Conservation (phyloP, 2,329 filamentous ascomycete genomes). For the Phialocephala subalpina region DNA sequence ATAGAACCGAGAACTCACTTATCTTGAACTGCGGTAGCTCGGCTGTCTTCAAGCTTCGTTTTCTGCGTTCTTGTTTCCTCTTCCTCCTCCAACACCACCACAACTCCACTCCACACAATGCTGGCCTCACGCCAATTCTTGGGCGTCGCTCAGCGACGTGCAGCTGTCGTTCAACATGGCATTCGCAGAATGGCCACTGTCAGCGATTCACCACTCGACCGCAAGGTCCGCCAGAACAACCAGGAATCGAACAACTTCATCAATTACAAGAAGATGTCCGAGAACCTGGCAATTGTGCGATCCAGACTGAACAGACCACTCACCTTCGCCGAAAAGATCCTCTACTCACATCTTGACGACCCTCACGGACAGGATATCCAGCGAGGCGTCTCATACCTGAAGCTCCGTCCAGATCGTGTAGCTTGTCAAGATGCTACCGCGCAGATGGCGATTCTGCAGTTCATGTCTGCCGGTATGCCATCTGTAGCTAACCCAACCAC, state of each 20-base stretch:
- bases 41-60: conserved; percentile 27
- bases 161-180: conserved; percentile 62
- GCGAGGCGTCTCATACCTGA: conserved; percentile 94
- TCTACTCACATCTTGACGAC: conserved; percentile 98
- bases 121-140: conserved; percentile 76
- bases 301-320: conserved; percentile 89
- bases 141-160: conserved; percentile 70
- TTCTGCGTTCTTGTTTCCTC: conserved; percentile 27
- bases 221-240: conserved; percentile 98
- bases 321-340: conserved; percentile 96
- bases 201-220: conserved; percentile 84
- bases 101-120: conserved; percentile 57
- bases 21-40: conserved; percentile 11
- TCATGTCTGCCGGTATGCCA: conserved; percentile 99
- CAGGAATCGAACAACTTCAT: conserved; percentile 97
- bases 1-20: conserved; percentile 16
- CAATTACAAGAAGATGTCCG: conserved; percentile 99
- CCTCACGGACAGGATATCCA: conserved; percentile 96
- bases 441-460: conserved; percentile 99
- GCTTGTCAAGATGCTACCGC: conserved; percentile 99
- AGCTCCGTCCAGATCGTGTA: conserved; percentile 95
- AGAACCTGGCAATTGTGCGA: conserved; percentile 93
- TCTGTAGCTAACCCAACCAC: conserved; percentile 93
- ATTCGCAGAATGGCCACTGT: conserved; percentile 84
- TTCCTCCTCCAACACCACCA: conserved; percentile 30